Evolutionary conservation across 2,329 filamentous ascomycete genomes (phyloP).

Genomic region (Beauveria asiatica): DNA sequence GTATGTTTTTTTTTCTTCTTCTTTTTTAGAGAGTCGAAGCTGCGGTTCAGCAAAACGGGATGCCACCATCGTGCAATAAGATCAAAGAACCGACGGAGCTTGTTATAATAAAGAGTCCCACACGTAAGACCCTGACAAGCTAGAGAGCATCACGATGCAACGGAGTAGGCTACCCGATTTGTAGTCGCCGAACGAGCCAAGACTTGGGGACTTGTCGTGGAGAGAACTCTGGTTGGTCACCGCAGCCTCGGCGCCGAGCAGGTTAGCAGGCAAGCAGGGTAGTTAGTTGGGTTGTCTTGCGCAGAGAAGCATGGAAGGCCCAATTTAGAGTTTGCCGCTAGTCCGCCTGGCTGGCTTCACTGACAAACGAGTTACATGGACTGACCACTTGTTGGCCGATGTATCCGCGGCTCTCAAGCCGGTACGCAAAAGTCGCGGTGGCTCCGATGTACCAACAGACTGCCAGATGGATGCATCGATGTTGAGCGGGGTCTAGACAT

Average conservation of each 20-base stretch:
- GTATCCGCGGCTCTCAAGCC: no score
- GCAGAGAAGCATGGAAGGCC: neutral
- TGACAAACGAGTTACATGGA: neutral
- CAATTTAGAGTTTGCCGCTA: slow-evolving; percentile 1
- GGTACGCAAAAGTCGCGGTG: neutral
- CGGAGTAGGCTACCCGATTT: neutral
- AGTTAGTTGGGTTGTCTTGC: neutral
- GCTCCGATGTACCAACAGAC: no score
- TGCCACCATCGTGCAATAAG: neutral
- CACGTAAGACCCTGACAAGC: neutral
- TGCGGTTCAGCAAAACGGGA: neutral
- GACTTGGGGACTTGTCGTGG: neutral
- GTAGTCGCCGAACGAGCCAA: neutral
- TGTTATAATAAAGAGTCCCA: neutral
- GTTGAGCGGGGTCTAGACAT: no score
- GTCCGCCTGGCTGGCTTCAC: neutral
- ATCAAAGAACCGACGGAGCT: neutral
- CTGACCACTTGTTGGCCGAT: no score
- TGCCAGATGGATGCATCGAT: no score
- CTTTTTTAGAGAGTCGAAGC: neutral
- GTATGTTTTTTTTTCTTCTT: no score
- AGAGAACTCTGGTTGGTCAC: neutral
- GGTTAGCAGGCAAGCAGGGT: neutral
- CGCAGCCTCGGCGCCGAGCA: neutral
- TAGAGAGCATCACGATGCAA: neutral